Base-by-base conservation (phyloP, 2,329 filamentous ascomycete species). In the Ascochyta clinopodiicola region DNA sequence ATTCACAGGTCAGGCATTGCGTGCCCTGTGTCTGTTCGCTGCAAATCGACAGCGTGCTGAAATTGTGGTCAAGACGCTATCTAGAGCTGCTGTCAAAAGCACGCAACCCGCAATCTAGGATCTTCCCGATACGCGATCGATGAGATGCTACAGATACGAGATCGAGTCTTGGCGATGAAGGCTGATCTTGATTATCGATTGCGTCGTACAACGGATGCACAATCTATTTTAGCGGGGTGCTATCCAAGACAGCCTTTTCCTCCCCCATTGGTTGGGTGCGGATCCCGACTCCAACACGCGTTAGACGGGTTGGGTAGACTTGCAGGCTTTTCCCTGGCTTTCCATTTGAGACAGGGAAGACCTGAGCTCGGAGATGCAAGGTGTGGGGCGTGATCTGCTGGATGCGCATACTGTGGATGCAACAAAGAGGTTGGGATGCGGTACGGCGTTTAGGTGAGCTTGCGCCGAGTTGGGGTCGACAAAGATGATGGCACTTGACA, bases 141-240 rank as follows among this genome's bases (percentile, higher is more conserved):
- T 17, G 17, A 17, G 17, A 17, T 17, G 17, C 17, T 17, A 17
- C 22, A 45, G 40, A 50, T 55, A 49, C 45, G 51, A 49, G 51
- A 55, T 55, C 35, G 10, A 6, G 22, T 13, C 46, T 56, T 51
- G 52, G 43, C 52, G 46, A 56, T 51, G 24, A 21, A 27, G 13
- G n/a, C 29, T 22, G 37, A 51, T 43, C 52, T 51, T 46, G 31
- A 13, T 51, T 12, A 13, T 51, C 8, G 50, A 43, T 37, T 19
- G 31, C 34, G 19, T 15, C 10, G 29, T 12, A 27, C 27, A 27
- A 27, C 25, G 15, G 25, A 31, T 37, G 31, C 10, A 25, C 37
- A 24, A 13, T 6, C 15, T 5, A 17, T 22, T 24, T 22, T 21
- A 27, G 39, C 17, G 42, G 36, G 36, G 29, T 39, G n/a, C 17